Percentiles rank a stretch among this genome's conserved stretches.
Evolutionary conservation across 176 grass and related monocot species (phyloP).

Genomic region (Zoysia pacifica): DNA sequence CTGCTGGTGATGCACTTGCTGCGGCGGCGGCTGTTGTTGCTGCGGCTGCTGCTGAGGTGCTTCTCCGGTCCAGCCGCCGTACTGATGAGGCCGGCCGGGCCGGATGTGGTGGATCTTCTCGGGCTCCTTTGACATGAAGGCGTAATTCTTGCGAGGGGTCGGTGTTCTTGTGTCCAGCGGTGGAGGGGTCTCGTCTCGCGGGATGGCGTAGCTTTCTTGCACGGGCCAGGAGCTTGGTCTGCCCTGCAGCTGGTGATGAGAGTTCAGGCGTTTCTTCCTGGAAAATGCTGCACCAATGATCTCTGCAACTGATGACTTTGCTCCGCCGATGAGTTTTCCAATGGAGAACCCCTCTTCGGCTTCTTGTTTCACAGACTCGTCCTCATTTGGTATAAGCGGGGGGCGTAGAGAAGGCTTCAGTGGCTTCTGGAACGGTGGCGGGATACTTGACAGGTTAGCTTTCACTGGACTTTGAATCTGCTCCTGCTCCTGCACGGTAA

Average conservation of each 20-base stretch:
- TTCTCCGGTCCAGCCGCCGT: conserved; percentile 54
- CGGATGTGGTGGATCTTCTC: conserved; percentile 84
- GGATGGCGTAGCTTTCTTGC: conserved; percentile 72
- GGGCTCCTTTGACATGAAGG: conserved; percentile 79
- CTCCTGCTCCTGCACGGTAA: conserved; percentile 51
- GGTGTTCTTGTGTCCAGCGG: conserved; percentile 55
- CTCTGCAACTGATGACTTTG: conserved; percentile 56
- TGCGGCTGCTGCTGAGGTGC: conserved; percentile 46
- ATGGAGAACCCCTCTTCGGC: conserved; percentile 64
- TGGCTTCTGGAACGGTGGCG: conserved; percentile 60
- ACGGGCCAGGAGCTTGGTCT: conserved; percentile 44
- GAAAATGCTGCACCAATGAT: conserved; percentile 55
- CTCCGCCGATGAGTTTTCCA: conserved; percentile 54
- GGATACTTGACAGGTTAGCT: conserved; percentile 57
- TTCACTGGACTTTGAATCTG: conserved; percentile 39
- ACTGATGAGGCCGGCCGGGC: conserved; percentile 44
- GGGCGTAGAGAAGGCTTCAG: conserved; percentile 50
- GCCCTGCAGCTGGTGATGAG: conserved; percentile 40
- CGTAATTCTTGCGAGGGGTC: conserved; percentile 67
- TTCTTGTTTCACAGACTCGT: conserved; percentile 64
- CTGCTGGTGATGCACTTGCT: conserved; percentile 70
- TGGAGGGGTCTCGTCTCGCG: conserved; percentile 59
- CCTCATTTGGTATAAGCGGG: conserved; percentile 60
- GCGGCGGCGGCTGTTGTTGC: conserved; percentile 5
- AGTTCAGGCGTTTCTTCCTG: conserved; percentile 51